A percentile compares a stretch with the other conserved stretches of the same genome.
Conservation (phyloP, 345 rosid genomes). For the Iberis pinnata region DNA sequence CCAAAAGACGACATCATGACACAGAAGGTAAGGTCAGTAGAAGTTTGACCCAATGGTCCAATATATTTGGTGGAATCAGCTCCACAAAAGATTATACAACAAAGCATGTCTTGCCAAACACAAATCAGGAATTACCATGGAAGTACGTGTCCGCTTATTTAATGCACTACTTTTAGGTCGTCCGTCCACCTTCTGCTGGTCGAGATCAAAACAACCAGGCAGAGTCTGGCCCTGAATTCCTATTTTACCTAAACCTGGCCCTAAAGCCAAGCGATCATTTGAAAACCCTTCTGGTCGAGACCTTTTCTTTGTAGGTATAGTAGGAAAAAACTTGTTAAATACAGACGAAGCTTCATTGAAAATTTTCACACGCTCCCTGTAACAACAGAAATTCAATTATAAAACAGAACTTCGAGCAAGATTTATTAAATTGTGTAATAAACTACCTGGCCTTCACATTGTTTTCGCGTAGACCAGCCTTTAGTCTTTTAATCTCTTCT, state of each 20-base stretch:
- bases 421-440: slow-evolving; percentile 27
- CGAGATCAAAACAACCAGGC: slow-evolving; percentile 58
- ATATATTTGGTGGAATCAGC: slow-evolving; percentile 8
- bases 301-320: slow-evolving; percentile 73
- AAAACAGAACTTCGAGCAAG: slow-evolving; percentile 19
- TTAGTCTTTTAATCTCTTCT: slow-evolving; percentile 75
- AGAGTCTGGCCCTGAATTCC: slow-evolving; percentile 62
- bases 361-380: slow-evolving; percentile 73
- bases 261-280: slow-evolving; percentile 50
- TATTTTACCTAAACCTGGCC: slow-evolving; percentile 57
- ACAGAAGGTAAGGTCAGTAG: slow-evolving; percentile 9
- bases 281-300: slow-evolving; percentile 66
- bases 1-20: slow-evolving; percentile 10
- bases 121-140: slow-evolving; percentile 69
- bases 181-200: slow-evolving; percentile 69
- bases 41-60: background rate
- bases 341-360: slow-evolving; percentile 78
- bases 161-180: slow-evolving; percentile 58
- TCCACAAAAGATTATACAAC: slow-evolving; percentile 1
- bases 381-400: slow-evolving; percentile 29
- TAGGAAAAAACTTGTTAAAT: slow-evolving; percentile 70
- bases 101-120: slow-evolving; percentile 26
- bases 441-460: slow-evolving; percentile 75
- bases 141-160: slow-evolving; percentile 89
- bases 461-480: slow-evolving; percentile 57